These are phyloP conservation scores for Perilla frutescens DNA, from an alignment of 257 asterid species.

Conservation along the genomic window DNA sequence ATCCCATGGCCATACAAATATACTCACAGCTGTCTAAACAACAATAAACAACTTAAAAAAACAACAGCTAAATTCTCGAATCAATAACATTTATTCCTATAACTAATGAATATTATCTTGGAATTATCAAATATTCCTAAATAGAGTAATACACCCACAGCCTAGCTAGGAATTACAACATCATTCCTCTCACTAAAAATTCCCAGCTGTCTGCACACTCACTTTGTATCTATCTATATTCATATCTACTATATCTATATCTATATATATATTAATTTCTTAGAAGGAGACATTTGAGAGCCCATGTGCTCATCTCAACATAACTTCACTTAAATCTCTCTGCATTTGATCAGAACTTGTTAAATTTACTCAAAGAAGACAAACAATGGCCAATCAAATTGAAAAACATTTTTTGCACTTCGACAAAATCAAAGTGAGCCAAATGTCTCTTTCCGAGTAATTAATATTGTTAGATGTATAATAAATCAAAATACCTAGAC, in stretches of 20 bases:
- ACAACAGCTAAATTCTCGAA: constrained; percentile 42
- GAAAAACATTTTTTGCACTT: constrained; percentile 37
- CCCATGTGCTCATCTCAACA: constrained; percentile 60
- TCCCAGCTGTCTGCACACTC: constrained; percentile 19
- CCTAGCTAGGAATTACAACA: constrained; percentile 46
- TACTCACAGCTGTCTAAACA: constrained; percentile 41
- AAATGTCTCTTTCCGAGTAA: constrained; percentile 45
- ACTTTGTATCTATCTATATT: not conserved
- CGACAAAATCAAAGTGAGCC: constrained; percentile 41
- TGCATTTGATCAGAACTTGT: constrained; percentile 52
- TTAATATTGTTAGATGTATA: constrained; percentile 20
- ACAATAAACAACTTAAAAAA: constrained; percentile 33
- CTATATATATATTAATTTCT: constrained; percentile 31
- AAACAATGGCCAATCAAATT: constrained; percentile 48
- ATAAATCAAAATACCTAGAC: constrained; percentile 21
- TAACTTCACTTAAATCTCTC: constrained; percentile 51
- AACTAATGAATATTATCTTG: constrained; percentile 44
- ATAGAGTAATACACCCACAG: constrained; percentile 41
- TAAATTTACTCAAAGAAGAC: constrained; percentile 62
- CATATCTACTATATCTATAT: not conserved
- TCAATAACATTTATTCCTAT: constrained; percentile 50
- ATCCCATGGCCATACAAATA: constrained; percentile 42
- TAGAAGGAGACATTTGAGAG: constrained; percentile 46
- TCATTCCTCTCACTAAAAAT: constrained; percentile 46
- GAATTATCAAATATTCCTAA: constrained; percentile 47